A percentile compares a stretch with the other conserved stretches of the same genome.
phyloP scores from a whole-genome alignment of 78 protist genomes.

The Diacronema lutheri region DNA sequence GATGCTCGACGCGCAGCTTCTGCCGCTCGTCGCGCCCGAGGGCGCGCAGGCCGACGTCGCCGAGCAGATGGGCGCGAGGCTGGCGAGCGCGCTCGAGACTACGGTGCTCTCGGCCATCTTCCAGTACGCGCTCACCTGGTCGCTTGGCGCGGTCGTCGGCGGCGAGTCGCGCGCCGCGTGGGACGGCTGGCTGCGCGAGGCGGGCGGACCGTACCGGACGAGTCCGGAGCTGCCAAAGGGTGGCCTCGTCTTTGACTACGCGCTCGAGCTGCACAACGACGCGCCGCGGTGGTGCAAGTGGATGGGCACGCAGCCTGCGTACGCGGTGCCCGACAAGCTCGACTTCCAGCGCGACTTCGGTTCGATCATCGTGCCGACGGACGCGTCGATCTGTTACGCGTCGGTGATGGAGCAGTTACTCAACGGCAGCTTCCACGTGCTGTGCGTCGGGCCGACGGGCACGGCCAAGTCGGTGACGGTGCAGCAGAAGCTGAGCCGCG shows the following conservation, averaged over 20 bases:
- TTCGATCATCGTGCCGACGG: constrained; percentile 82
- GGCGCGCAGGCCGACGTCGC: neutral
- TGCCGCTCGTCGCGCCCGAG: constrained; percentile 1
- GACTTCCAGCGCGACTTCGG: constrained; percentile 12
- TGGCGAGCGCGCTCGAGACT: neutral
- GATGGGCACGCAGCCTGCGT: neutral
- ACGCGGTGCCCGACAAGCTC: neutral
- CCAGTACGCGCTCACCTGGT: constrained; percentile 63
- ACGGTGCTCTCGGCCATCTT: constrained; percentile 19
- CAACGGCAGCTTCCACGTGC: constrained; percentile 25
- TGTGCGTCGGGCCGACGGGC: constrained; percentile 84
- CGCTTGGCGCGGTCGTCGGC: constrained; percentile 59
- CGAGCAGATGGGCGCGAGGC: neutral
- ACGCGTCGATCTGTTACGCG: constrained; percentile 75
- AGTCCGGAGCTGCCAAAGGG: neutral
- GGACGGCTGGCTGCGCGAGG: constrained; percentile 2
- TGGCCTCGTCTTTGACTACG: constrained; percentile 39
- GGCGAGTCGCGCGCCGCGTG: constrained; percentile 34
- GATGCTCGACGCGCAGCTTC: constrained; percentile 50
- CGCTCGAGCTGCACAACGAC: neutral
- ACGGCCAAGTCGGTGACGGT: constrained; percentile 78
- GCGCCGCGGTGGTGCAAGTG: constrained; percentile 29
- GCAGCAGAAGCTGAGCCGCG: constrained; percentile 37
- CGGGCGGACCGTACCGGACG: neutral
- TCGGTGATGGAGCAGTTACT: constrained; percentile 56